Base-by-base conservation (phyloP, 805 yeast genomes). In the Nakazawaea ishiwadae region DNA sequence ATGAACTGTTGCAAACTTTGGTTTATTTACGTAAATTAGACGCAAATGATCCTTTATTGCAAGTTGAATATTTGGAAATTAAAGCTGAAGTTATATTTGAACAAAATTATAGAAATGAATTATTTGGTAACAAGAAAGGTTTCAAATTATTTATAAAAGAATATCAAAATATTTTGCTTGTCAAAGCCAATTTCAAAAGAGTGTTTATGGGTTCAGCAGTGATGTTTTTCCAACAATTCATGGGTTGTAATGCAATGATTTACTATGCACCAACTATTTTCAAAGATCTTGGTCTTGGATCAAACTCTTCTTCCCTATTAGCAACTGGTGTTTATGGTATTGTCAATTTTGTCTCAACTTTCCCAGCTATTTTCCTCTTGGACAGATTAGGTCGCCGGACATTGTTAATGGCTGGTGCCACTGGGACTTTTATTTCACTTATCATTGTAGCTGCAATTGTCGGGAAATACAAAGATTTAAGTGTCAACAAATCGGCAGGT, bases 221-320 rank as follows among this genome's bases (percentile, higher is more conserved):
- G 19, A 31, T 31, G 34, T 31, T 31, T 18, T 31, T 31, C 20
- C 77, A 71, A 50, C 78, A 73, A 48, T 63, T 75, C 43, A 60
- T 61, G 43, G 84, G 84, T 14, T 76, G 77, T 48, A 78, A 78
- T 51, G 65, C 77, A 39, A 71, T 78, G 29, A 67, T 76, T 1
- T 77, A 75, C 53, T 77, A 77, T 48, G 80, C 83, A 0, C 78
- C 80, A 5, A 64, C 73, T 53, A 74, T 77, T 35, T 76, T 73
- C 48, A 58, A 63, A 26, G 68, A 68, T 45, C 63, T 73, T 45
- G 70, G 73, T 19, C 63, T 75, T 63, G 38, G 65, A 9, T 58
- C 73, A 1, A 50, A 65, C 24, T 52, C 57, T 18, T 58, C 77
- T 5, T 56, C 68, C 46, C 58, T 68, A 18, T 55, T 73, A 35